A percentile compares a stretch with the other conserved stretches of the same genome.
phyloP scores from a whole-genome alignment of 495 filamentous ascomycete genomes.

The Tuber borchii region DNA sequence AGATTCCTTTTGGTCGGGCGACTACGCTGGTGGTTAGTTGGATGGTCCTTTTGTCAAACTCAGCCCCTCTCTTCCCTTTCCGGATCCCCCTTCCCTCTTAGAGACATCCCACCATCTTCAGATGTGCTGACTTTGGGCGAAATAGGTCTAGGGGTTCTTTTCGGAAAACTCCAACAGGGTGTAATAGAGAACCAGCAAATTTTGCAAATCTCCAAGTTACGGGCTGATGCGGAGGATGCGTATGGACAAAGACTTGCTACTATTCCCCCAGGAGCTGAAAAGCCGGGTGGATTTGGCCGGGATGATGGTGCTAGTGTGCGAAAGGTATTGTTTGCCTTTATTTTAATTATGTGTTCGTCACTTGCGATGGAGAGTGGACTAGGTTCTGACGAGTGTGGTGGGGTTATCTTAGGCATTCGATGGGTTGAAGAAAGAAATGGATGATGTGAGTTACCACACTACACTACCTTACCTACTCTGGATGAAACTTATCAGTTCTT shows the following conservation, averaged over 20 bases:
- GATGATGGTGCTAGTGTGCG: constrained; percentile 95
- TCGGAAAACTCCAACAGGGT: constrained; percentile 94
- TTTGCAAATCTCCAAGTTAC: constrained; percentile 81
- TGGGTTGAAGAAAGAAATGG: constrained; percentile 89
- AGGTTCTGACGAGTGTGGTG: constrained; percentile 1
- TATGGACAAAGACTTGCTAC: constrained; percentile 77
- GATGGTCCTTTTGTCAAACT: not conserved
- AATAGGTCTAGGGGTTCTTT: constrained; percentile 82
- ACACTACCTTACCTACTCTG: not conserved
- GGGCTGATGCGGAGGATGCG: constrained; percentile 87
- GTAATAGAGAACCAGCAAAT: constrained; percentile 92
- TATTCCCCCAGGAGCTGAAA: constrained; percentile 76
- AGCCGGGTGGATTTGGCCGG: constrained; percentile 75
- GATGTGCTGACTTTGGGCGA: constrained; percentile 5
- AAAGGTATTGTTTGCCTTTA: constrained; percentile 58
- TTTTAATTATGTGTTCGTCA: constrained; percentile 10
- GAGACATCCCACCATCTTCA: constrained; percentile 17
- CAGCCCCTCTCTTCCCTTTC: constrained; percentile 4
- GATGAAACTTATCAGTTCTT: constrained; percentile 5
- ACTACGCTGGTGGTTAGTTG: constrained; percentile 75
- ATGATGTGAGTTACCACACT: constrained; percentile 48
- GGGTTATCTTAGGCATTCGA: constrained; percentile 69
- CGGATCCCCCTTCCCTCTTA: constrained; percentile 9
- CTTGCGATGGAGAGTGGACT: constrained; percentile 11
- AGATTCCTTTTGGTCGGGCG: constrained; percentile 91